Percentiles rank a stretch among this genome's conserved stretches.
Evolutionary conservation across 2,329 filamentous ascomycete species (phyloP).

Genomic region (Hypoxylon sp.): DNA sequence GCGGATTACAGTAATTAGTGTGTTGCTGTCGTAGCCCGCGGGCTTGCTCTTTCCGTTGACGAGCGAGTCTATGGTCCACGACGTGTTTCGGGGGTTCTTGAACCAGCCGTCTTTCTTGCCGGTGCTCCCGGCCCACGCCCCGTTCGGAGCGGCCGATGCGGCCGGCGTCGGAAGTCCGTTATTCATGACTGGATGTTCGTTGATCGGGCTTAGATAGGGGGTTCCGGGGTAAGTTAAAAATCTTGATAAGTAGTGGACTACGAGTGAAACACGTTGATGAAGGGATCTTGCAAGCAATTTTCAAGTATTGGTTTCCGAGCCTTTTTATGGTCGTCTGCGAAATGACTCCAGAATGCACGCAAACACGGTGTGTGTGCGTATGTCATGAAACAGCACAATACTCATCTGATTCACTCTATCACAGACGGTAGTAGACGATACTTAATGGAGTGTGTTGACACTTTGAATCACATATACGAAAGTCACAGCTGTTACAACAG

Average conservation of each 20-base stretch:
- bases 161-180: not conserved
- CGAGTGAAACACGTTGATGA: not conserved
- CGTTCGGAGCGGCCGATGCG: not conserved
- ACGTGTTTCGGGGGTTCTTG: constrained; percentile 31
- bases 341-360: not conserved
- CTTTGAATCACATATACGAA: not conserved
- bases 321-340: not conserved
- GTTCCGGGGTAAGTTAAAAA: not conserved
- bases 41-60: constrained; percentile 27
- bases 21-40: constrained; percentile 38
- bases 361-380: not conserved
- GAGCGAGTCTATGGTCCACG: constrained; percentile 36
- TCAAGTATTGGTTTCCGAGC: not conserved
- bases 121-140: not conserved
- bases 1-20: constrained; percentile 39
- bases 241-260: not conserved
- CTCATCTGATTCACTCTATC: constrained; percentile 1
- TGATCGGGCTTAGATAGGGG: too few species aligned
- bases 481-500: not conserved
- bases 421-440: not conserved
- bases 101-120: constrained; percentile 10
- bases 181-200: not conserved
- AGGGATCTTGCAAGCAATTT: not conserved
- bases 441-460: not conserved
- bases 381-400: not conserved